Evolutionary conservation across 495 filamentous ascomycete species (phyloP).

Genomic region (Tetracladium setigerum): DNA sequence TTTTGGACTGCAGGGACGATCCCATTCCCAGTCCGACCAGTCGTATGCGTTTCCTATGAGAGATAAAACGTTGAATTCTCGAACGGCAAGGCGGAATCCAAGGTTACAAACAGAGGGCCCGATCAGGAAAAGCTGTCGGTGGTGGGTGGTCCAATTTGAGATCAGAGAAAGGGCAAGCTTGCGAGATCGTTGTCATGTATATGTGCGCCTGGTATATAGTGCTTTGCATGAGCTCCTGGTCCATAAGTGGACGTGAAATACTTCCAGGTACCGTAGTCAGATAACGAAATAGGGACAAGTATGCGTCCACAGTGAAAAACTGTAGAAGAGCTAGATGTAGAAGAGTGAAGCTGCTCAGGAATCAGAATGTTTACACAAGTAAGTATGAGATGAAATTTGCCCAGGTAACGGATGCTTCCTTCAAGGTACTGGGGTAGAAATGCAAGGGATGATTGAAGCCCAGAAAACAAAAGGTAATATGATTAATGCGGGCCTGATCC

Average conservation of each 20-base stretch:
- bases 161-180: conserved; percentile 3
- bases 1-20: conserved; percentile 15
- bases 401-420: background rate
- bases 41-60: conserved; percentile 1
- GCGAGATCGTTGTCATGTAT: background rate
- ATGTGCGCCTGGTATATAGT: background rate
- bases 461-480: background rate
- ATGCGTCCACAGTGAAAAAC: background rate
- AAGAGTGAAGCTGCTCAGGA: background rate
- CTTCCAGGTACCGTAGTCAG: too few relatives aligned
- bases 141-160: conserved; percentile 8
- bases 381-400: conserved; percentile 1
- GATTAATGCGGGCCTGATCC: conserved; percentile 8
- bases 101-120: conserved; percentile 3
- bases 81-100: conserved; percentile 11
- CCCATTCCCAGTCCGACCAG: too few relatives aligned
- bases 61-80: conserved; percentile 7
- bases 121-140: background rate
- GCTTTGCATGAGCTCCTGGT: background rate
- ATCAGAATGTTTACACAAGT: background rate
- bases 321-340: background rate
- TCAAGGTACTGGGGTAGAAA: conserved; percentile 5
- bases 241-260: too few relatives aligned
- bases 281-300: background rate
- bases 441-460: conserved; percentile 3